Percentiles rank a stretch among this genome's conserved stretches.
These are phyloP conservation scores for Pisolithus marmoratus DNA, from an alignment of 768 basidiomycete genomes.

Conservation along the genomic window DNA sequence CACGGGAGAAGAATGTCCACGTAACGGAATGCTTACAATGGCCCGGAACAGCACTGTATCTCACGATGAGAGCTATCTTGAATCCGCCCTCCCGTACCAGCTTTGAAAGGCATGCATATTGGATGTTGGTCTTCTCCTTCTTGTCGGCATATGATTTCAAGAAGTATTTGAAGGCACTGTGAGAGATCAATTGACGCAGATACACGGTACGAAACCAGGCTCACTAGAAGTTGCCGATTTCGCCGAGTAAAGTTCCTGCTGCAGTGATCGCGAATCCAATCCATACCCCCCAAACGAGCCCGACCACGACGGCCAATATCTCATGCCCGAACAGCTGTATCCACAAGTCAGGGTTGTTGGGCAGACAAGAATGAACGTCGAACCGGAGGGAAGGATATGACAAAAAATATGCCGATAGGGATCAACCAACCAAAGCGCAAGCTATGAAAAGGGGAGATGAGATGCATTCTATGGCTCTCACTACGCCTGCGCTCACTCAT, in stretches of 20 bases:
- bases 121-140: constrained; percentile 50
- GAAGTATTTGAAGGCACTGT: constrained; percentile 78
- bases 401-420: constrained; percentile 74
- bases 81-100: constrained; percentile 87
- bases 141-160: constrained; percentile 74
- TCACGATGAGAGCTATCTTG: constrained; percentile 70
- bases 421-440: constrained; percentile 63
- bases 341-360: constrained; percentile 5
- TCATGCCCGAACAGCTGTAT: constrained; percentile 86
- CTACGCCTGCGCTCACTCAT: constrained; percentile 23
- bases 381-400: constrained; percentile 84
- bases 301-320: constrained; percentile 83
- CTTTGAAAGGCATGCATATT: constrained; percentile 57
- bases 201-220: constrained; percentile 21
- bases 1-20: not conserved
- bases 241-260: constrained; percentile 79
- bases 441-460: constrained; percentile 25
- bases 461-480: not conserved
- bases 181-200: constrained; percentile 9
- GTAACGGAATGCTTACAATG: constrained; percentile 52
- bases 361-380: constrained; percentile 11
- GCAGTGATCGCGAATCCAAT: constrained; percentile 81
- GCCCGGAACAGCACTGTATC: constrained; percentile 79
- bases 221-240: constrained; percentile 84
- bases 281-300: constrained; percentile 88